phyloP scores from a whole-genome alignment of 129 eudicot genomes.

The Flaveria robusta region DNA sequence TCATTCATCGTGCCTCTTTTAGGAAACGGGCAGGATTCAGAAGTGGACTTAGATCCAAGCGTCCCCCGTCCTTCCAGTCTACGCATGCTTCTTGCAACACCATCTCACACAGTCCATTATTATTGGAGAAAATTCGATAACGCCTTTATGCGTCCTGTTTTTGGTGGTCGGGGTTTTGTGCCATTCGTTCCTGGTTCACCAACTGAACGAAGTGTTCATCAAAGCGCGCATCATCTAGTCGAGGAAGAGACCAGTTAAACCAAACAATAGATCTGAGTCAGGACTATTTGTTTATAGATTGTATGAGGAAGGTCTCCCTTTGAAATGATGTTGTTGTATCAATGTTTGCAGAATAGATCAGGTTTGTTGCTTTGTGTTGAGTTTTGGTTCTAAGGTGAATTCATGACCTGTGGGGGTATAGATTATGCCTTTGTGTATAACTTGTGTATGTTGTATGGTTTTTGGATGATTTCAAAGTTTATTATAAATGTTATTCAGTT shows the following conservation, averaged over 20 bases:
- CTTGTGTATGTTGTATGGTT: conserved; percentile 35
- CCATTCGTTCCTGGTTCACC: conserved; percentile 87
- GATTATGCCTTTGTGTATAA: conserved; percentile 32
- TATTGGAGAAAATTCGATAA: conserved; percentile 96
- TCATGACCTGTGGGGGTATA: conserved; percentile 28
- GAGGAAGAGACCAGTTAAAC: conserved; percentile 32
- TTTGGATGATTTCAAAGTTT: neutral
- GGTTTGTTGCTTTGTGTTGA: conserved; percentile 31
- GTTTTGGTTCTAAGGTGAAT: conserved; percentile 32
- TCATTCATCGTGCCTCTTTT: conserved; percentile 70
- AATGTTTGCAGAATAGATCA: conserved; percentile 6
- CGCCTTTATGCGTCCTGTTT: conserved; percentile 90
- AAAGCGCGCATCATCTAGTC: conserved; percentile 35
- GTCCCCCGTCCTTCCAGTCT: conserved; percentile 66
- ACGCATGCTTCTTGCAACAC: conserved; percentile 62
- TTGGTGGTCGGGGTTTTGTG: conserved; percentile 98
- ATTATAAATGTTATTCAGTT: neutral
- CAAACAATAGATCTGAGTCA: neutral
- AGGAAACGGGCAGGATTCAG: conserved; percentile 53
- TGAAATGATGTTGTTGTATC: conserved; percentile 7
- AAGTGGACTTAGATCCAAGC: conserved; percentile 32
- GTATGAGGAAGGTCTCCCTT: conserved; percentile 5
- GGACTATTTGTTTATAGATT: conserved; percentile 24
- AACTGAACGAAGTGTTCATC: conserved; percentile 51
- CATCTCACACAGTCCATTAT: conserved; percentile 71